Conservation (phyloP, 306 rosid genomes). For the Gillenia trifoliata region DNA sequence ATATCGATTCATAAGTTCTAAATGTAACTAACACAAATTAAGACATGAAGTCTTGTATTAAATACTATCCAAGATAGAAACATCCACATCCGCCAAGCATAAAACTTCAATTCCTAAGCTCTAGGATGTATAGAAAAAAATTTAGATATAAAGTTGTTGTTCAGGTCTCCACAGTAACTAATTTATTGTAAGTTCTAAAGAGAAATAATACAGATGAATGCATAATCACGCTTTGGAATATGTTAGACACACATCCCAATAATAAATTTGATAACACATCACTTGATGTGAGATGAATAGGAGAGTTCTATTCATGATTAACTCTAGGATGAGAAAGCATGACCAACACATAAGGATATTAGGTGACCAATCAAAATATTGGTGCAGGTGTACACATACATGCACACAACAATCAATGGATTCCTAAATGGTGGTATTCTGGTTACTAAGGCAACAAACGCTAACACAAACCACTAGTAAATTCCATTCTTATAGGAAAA, state of each 20-base stretch:
- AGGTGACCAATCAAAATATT: neutral
- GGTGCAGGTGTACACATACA: neutral
- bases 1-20: slow-evolving; percentile 18
- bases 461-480: neutral
- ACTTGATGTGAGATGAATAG: neutral
- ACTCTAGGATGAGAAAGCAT: neutral
- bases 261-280: neutral
- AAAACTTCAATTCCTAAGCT: neutral
- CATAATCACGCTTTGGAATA: neutral
- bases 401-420: neutral
- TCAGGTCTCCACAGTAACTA: slow-evolving; percentile 55
- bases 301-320: neutral
- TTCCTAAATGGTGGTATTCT: neutral
- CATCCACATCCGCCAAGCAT: neutral
- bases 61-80: neutral
- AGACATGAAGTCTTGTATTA: slow-evolving; percentile 3
- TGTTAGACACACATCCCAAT: neutral
- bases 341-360: neutral
- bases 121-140: neutral
- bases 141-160: slow-evolving; percentile 47
- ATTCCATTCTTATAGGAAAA: neutral
- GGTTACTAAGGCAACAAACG: neutral
- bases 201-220: neutral
- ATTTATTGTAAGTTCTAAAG: slow-evolving; percentile 16
- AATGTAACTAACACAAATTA: neutral